These are phyloP conservation scores for Trichophyton schoenleinii DNA, from an alignment of 2,329 filamentous ascomycete species.

Conservation along the genomic window DNA sequence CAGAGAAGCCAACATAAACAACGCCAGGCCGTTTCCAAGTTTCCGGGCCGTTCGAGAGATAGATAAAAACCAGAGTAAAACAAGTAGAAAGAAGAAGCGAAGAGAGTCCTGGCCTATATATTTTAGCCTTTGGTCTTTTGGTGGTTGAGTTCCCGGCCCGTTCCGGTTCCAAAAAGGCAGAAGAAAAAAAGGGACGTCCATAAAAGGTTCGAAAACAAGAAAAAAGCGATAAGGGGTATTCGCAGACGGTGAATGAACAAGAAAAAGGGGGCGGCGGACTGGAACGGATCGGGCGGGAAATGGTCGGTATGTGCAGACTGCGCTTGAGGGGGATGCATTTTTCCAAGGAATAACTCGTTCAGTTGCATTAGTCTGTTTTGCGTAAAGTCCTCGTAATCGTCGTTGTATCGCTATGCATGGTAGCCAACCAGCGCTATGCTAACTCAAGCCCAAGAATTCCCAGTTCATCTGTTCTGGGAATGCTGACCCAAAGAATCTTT, in stretches of 20 bases:
- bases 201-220: neutral
- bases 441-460: slow-evolving; percentile 10
- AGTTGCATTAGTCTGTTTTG: neutral
- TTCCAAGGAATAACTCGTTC: neutral
- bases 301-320: neutral
- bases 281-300: neutral
- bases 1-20: neutral
- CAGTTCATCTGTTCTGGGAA: slow-evolving; percentile 9
- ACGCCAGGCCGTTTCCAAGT: slow-evolving; percentile 1
- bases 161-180: neutral
- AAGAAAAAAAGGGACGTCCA: neutral
- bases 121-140: neutral
- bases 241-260: neutral
- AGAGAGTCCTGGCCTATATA: neutral
- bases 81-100: neutral
- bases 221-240: neutral
- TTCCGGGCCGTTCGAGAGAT: neutral
- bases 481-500: slow-evolving; percentile 10
- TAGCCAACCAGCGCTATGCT: neutral
- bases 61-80: neutral
- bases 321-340: neutral
- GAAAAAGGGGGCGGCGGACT: neutral
- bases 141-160: neutral
- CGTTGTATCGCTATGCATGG: neutral
- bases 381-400: neutral